Evolutionary conservation across 1,139 yeast genomes (phyloP).

Genomic region (Hemisphaericaspora subhashii): DNA sequence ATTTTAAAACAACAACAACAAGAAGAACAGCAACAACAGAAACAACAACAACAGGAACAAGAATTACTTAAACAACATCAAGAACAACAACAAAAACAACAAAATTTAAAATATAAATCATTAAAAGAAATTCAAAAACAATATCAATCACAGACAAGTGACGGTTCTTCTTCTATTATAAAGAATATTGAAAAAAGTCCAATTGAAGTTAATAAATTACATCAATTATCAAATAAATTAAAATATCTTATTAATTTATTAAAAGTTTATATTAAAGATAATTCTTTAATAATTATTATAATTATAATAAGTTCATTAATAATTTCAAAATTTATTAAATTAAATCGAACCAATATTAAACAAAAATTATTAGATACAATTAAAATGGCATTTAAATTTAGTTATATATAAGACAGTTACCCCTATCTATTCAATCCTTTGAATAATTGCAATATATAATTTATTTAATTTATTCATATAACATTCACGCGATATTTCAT

Average conservation of each 20-base stretch:
- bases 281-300: conserved; percentile 30
- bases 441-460: too few species aligned
- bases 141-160: conserved; percentile 13
- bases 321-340: conserved; percentile 23
- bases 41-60: conserved; percentile 23
- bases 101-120: conserved; percentile 35
- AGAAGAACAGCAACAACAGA: conserved; percentile 21
- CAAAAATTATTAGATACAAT: conserved; percentile 39
- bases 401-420: conserved; percentile 33
- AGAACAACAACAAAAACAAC: conserved; percentile 25
- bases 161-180: too few species aligned
- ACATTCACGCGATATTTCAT: too few species aligned
- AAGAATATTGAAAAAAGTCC: too few species aligned
- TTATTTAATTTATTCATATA: too few species aligned
- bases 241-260: conserved; percentile 19
- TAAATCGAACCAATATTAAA: conserved; percentile 27
- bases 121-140: conserved; percentile 26
- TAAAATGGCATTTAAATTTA: conserved; percentile 47
- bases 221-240: conserved; percentile 15
- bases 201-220: conserved; percentile 11
- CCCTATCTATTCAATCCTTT: too few species aligned
- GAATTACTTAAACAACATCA: conserved; percentile 21
- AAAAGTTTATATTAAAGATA: conserved; percentile 27
- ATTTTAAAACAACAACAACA: conserved; percentile 20
- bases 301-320: conserved; percentile 22